phyloP scores from a whole-genome alignment of 176 grass and related monocot genomes.

The Oropetium thomaeum region DNA sequence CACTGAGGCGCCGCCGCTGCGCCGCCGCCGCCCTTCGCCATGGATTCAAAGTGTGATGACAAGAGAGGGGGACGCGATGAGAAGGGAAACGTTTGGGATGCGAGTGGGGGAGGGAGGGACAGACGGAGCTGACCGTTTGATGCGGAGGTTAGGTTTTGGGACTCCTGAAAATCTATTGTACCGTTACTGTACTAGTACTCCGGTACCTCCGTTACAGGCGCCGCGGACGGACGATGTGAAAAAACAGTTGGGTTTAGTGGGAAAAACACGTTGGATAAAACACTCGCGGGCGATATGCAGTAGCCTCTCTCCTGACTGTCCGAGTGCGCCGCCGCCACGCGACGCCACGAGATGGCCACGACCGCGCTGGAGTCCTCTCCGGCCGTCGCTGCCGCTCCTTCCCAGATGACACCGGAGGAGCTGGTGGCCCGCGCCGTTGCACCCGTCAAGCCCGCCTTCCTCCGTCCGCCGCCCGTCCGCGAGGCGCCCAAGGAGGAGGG shows the following conservation, averaged over 20 bases:
- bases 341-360: conserved; percentile 40
- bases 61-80: not conserved
- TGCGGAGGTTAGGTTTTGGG: not conserved
- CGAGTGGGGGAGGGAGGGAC: too few species aligned
- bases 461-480: conserved; percentile 62
- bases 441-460: conserved; percentile 69
- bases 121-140: too few species aligned
- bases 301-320: not conserved
- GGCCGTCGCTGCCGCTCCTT: not conserved
- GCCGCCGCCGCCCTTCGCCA: conserved; percentile 16
- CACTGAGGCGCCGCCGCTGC: not conserved
- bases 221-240: too few species aligned
- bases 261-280: not conserved
- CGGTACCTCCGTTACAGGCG: too few species aligned
- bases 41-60: not conserved
- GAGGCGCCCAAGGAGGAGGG: conserved; percentile 41
- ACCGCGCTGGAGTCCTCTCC: not conserved
- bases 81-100: not conserved
- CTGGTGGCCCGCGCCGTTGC: conserved; percentile 66
- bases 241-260: too few species aligned
- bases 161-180: too few species aligned
- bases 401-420: conserved; percentile 53
- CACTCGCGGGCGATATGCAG: not conserved
- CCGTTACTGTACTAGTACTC: too few species aligned
- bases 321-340: conserved; percentile 29